These are phyloP conservation scores for Sungouiella blattae DNA, from an alignment of 805 yeast species.

Conservation along the genomic window DNA sequence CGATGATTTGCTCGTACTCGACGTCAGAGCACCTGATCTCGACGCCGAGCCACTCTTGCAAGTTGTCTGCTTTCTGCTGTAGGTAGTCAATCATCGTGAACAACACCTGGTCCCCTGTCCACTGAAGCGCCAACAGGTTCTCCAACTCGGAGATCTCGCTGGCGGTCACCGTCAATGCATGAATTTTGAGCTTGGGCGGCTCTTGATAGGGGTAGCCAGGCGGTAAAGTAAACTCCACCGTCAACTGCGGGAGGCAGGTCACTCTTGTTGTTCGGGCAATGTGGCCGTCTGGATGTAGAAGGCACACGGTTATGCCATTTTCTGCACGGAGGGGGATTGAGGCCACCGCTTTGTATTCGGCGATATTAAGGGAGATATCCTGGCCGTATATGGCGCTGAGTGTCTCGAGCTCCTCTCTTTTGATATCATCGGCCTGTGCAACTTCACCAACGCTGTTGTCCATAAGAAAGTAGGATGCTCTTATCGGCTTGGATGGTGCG, in stretches of 20 bases:
- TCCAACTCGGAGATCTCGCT: constrained; percentile 12
- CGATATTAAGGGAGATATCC: constrained; percentile 7
- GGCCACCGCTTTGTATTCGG: constrained; percentile 19
- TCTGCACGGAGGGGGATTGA: constrained; percentile 24
- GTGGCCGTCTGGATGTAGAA: constrained; percentile 1
- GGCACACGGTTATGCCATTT: constrained; percentile 11
- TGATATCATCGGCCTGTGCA: constrained; percentile 10
- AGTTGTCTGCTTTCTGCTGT: constrained; percentile 11
- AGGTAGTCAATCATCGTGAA: constrained; percentile 43
- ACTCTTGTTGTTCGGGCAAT: constrained; percentile 8
- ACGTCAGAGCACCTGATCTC: constrained; percentile 7
- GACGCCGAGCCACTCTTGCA: constrained; percentile 2
- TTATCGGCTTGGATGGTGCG: too few relatives aligned
- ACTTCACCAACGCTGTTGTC: too few relatives aligned
- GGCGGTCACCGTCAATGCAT: constrained; percentile 27
- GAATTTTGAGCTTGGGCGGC: constrained; percentile 25
- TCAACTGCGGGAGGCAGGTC: constrained; percentile 28
- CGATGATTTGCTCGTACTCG: constrained; percentile 13
- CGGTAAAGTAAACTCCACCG: constrained; percentile 28
- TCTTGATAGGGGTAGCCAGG: constrained; percentile 29
- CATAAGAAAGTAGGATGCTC: too few relatives aligned
- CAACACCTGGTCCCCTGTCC: constrained; percentile 39
- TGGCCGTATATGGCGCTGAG: constrained; percentile 43
- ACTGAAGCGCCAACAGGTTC: constrained; percentile 21
- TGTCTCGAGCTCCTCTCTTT: constrained; percentile 39